A percentile compares a stretch with the other conserved stretches of the same genome.
Conservation (phyloP, 495 filamentous ascomycete genomes). For the Neurospora sp. region DNA sequence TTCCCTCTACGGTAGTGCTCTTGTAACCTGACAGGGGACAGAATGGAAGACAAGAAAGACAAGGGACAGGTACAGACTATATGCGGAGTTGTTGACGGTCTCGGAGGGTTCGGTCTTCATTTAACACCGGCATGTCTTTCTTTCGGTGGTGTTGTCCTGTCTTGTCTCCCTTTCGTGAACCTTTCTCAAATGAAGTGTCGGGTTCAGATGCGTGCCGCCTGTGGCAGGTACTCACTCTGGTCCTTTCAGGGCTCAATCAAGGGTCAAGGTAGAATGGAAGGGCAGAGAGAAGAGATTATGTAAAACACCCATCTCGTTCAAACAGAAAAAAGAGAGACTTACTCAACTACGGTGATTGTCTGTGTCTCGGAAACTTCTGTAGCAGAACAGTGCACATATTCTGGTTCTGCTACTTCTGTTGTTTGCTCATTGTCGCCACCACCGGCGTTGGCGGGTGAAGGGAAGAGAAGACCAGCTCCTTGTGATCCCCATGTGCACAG, state of each 20-base stretch:
- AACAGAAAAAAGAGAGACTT: conserved; percentile 26
- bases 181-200: neutral
- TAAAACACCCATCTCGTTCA: neutral
- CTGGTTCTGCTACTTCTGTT: neutral
- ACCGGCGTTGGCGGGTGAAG: conserved; percentile 13
- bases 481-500: conserved; percentile 60
- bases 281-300: neutral
- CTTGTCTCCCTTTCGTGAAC: neutral
- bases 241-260: neutral
- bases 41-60: neutral
- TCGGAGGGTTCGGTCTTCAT: neutral
- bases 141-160: neutral
- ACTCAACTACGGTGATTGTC: conserved; percentile 49
- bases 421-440: neutral
- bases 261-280: neutral
- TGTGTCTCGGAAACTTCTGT: conserved; percentile 31
- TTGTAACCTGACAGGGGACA: neutral
- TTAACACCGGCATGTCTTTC: neutral
- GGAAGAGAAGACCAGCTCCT: conserved; percentile 44
- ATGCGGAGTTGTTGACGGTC: neutral
- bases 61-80: neutral
- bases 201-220: neutral
- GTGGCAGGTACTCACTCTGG: neutral
- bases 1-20: neutral
- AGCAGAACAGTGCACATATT: conserved; percentile 30